phyloP scores from a whole-genome alignment of 2,329 filamentous ascomycete genomes.

The Fusarium foetens region DNA sequence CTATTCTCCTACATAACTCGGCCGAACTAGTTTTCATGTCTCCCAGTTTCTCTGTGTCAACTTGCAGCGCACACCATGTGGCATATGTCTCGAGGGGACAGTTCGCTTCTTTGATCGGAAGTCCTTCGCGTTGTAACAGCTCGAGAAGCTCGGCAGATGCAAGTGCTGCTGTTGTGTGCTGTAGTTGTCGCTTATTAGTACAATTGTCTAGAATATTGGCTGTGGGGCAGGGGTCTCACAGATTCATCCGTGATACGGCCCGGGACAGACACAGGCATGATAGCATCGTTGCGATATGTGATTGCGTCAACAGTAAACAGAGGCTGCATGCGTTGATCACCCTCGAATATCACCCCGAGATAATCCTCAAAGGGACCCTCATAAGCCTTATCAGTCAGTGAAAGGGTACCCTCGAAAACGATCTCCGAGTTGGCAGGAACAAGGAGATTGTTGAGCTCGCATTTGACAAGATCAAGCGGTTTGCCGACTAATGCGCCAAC shows the following conservation, averaged over 20 bases:
- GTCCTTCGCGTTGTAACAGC: background rate
- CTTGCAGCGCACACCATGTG: background rate
- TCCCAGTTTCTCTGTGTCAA: background rate
- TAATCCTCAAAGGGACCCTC: conserved; percentile 10
- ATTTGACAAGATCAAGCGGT: background rate
- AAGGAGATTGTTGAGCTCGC: background rate
- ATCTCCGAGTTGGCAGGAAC: background rate
- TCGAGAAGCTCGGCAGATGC: background rate
- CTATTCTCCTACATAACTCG: background rate
- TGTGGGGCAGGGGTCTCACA: background rate
- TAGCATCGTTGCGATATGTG: background rate
- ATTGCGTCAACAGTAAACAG: conserved; percentile 1
- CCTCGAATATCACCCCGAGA: background rate
- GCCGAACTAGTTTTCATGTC: background rate
- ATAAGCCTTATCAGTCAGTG: background rate
- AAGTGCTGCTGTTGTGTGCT: background rate
- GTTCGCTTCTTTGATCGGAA: background rate
- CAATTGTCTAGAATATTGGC: accelerated
- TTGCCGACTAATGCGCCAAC: background rate
- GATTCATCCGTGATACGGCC: conserved; percentile 2
- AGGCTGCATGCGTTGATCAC: background rate
- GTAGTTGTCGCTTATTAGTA: accelerated
- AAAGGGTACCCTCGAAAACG: background rate
- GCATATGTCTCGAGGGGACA: background rate
- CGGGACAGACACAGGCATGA: background rate